Evolutionary conservation across 768 basidiomycete species (phyloP).

Genomic region (Dacryopinax primogenitus): DNA sequence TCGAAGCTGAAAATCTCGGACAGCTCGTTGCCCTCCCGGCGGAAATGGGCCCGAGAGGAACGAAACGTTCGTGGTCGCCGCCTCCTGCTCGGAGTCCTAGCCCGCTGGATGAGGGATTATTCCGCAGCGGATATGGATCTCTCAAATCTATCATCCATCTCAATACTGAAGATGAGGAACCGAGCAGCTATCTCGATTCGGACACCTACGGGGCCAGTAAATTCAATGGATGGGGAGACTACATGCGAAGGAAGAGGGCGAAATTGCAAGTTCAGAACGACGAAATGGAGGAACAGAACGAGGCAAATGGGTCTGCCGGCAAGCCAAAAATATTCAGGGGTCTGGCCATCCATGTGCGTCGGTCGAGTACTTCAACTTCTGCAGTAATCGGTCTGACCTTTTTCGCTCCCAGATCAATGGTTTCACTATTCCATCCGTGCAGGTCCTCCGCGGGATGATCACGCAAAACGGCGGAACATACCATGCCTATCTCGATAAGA

Average conservation of each 20-base stretch:
- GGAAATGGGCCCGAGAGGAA: not conserved
- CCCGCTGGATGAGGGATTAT: not conserved
- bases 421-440: slow-evolving; percentile 73
- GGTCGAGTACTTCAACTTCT: not conserved
- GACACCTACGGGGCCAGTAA: slow-evolving; percentile 57
- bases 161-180: not conserved
- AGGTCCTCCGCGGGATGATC: slow-evolving; percentile 68
- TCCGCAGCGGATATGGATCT: not conserved
- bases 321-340: slow-evolving; percentile 53
- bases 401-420: slow-evolving; percentile 60
- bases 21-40: not conserved
- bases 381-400: slow-evolving; percentile 9
- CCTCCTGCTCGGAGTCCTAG: slow-evolving; percentile 9
- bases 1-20: slow-evolving; percentile 1
- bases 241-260: slow-evolving; percentile 80
- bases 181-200: slow-evolving; percentile 2
- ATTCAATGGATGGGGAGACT: slow-evolving; percentile 77
- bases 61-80: not conserved
- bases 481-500: slow-evolving; percentile 71
- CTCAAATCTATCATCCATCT: slow-evolving; percentile 6
- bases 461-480: slow-evolving; percentile 71
- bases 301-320: slow-evolving; percentile 17
- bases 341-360: slow-evolving; percentile 69
- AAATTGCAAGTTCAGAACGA: slow-evolving; percentile 77
- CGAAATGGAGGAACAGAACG: slow-evolving; percentile 23